Evolutionary conservation across 1,139 yeast genomes (phyloP), one percentile per base, ranked within the genome.

Genomic region (Saccharomyces pastorianus): DNA sequence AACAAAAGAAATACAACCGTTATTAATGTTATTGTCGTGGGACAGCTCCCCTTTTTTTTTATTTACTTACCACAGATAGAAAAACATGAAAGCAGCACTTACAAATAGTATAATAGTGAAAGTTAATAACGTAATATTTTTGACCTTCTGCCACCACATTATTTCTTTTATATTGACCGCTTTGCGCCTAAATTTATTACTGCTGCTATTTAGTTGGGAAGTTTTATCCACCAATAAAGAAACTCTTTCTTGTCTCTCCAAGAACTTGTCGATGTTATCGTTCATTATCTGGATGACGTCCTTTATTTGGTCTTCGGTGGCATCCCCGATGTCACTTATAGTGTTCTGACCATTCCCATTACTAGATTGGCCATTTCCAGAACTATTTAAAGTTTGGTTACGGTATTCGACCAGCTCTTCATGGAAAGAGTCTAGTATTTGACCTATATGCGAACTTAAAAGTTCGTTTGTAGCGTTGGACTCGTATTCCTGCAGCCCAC

Each of bases 221-320:
- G 96, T 89, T 67, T 90, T 90, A 66, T 85, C 87, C 17, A 89
- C 95, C 58, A 90, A 75, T 51, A 80, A 71, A 58, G 83, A 82
- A 56, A 90, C 82, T 55, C 88, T 78, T 63, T 89, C 96, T 11
- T 96, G 96, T 54, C 97, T 78, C 63, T 83, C 83, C 64, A 90
- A 74, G 27, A 90, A 73, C 64, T 80, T 81, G 62, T 81, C 84
- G 54, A 84, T 83, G 62, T 84, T 84, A 57, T 83, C 88, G 64
- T 82, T 79, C 89, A 84, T 84, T 51, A 84, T 71, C 52, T 77
- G 78, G 26, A 70, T 61, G 13, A 71, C 62, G 31, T 68, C 67
- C 49, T 66, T 64, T 42, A 71, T 56, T 46, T 71, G 72, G 17
- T 60, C 59, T 42, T 67, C 69, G 4, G 70, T 59, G 8, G 62